phyloP scores from a whole-genome alignment of 2,329 filamentous ascomycete species.

The Nemania abortiva region DNA sequence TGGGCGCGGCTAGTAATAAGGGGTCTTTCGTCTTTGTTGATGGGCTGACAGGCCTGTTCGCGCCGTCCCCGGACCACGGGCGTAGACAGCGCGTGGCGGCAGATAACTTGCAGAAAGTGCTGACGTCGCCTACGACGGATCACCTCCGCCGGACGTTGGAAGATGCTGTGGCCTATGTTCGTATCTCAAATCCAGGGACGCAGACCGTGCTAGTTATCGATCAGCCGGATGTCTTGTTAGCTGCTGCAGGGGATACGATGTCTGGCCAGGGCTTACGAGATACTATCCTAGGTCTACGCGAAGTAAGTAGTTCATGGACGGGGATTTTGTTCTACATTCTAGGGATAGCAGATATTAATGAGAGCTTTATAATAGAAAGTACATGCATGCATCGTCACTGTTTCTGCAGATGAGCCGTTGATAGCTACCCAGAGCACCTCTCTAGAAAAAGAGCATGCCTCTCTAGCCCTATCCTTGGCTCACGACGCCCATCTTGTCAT shows the following conservation, averaged over 20 bases:
- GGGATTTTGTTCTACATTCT: slow-evolving; percentile 12
- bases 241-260: slow-evolving; percentile 63
- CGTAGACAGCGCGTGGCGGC: slow-evolving; percentile 23
- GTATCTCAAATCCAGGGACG: slow-evolving; percentile 41
- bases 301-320: slow-evolving; percentile 62
- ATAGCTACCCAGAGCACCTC: slow-evolving; percentile 70
- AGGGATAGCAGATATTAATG: slow-evolving; percentile 41
- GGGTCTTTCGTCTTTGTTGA: slow-evolving; percentile 80
- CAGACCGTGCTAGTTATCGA: slow-evolving; percentile 73
- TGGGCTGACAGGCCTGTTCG: slow-evolving; percentile 73
- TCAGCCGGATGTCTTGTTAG: slow-evolving; percentile 73
- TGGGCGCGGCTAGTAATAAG: slow-evolving; percentile 68
- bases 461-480: slow-evolving; percentile 77
- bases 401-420: slow-evolving; percentile 80
- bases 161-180: slow-evolving; percentile 55
- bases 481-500: slow-evolving; percentile 80
- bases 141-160: slow-evolving; percentile 57
- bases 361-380: slow-evolving; percentile 61
- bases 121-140: slow-evolving; percentile 52
- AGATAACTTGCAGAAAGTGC: slow-evolving; percentile 32
- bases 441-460: slow-evolving; percentile 77
- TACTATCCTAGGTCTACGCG: slow-evolving; percentile 69
- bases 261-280: slow-evolving; percentile 64
- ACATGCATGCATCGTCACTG: slow-evolving; percentile 73
- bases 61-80: slow-evolving; percentile 25